These are phyloP conservation scores for Claviceps capensis DNA, from an alignment of 2,329 filamentous ascomycete species.

Conservation along the genomic window DNA sequence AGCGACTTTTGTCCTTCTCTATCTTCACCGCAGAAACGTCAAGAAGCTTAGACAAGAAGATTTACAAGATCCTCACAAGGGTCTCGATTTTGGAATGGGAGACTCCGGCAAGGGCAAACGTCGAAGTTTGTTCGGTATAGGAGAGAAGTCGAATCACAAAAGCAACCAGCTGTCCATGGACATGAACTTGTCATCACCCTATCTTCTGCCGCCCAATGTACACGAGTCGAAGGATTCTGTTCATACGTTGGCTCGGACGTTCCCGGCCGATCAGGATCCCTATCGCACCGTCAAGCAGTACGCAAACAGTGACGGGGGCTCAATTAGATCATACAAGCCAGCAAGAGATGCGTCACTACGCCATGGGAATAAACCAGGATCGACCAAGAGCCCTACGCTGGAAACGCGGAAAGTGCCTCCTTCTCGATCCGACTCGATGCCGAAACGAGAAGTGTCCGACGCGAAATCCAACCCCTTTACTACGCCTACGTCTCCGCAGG, in stretches of 20 bases:
- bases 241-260: slow-evolving; percentile 66
- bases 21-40: slow-evolving; percentile 66
- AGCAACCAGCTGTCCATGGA: slow-evolving; percentile 53
- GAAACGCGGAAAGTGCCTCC: slow-evolving; percentile 16
- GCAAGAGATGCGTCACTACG: slow-evolving; percentile 30
- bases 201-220: slow-evolving; percentile 75
- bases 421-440: slow-evolving; percentile 28
- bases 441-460: slow-evolving; percentile 22
- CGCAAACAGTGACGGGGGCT: slow-evolving; percentile 40
- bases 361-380: slow-evolving; percentile 26
- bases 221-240: slow-evolving; percentile 75
- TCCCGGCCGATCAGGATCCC: slow-evolving; percentile 67
- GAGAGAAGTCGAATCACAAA: slow-evolving; percentile 38
- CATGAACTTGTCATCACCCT: slow-evolving; percentile 69
- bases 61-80: slow-evolving; percentile 72
- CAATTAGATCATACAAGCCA: slow-evolving; percentile 37
- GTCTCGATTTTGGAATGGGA: slow-evolving; percentile 80
- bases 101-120: slow-evolving; percentile 29
- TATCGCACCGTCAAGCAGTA: slow-evolving; percentile 55
- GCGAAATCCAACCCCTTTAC: slow-evolving; percentile 23
- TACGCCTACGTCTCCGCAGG: slow-evolving; percentile 19
- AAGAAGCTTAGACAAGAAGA: slow-evolving; percentile 65
- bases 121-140: slow-evolving; percentile 32
- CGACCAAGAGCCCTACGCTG: slow-evolving; percentile 13
- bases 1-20: slow-evolving; percentile 53